A percentile compares a stretch with the other conserved stretches of the same genome.
phyloP scores from a whole-genome alignment of 371 early-diverging fungal species.

The Mortierella sp. region DNA sequence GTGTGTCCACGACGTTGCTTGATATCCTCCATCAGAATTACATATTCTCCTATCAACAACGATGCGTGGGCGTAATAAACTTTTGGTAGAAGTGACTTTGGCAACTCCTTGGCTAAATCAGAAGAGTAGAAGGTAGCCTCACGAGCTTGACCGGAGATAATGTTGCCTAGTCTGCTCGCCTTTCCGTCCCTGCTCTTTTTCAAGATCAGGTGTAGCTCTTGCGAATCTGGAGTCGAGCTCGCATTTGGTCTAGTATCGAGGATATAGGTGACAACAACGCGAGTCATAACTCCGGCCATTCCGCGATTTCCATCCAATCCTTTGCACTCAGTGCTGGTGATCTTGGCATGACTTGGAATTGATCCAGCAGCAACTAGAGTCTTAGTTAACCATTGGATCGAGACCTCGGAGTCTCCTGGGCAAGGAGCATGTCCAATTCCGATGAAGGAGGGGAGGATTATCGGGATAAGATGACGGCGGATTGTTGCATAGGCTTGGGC shows the following conservation, averaged over 20 bases:
- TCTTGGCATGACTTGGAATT: constrained; percentile 19
- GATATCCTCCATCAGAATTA: constrained; percentile 43
- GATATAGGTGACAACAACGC: constrained; percentile 22
- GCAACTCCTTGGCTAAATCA: constrained; percentile 28
- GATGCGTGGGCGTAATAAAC: constrained; percentile 33
- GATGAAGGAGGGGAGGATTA: constrained; percentile 5
- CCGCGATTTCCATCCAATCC: constrained; percentile 44
- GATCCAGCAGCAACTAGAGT: constrained; percentile 14
- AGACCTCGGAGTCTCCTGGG: constrained; percentile 37
- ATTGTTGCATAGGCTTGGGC: constrained; percentile 32
- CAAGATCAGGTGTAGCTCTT: constrained; percentile 33
- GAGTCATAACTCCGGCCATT: constrained; percentile 35
- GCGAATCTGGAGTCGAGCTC: constrained; percentile 8
- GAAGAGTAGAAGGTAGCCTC: constrained; percentile 42
- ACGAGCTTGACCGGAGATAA: constrained; percentile 31
- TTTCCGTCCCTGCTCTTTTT: constrained; percentile 32
- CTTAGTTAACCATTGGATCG: constrained; percentile 24
- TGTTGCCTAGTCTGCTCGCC: constrained; percentile 14
- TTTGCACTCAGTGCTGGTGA: constrained; percentile 24
- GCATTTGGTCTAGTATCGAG: not conserved
- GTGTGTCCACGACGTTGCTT: constrained; percentile 23
- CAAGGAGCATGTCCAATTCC: constrained; percentile 23
- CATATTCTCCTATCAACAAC: constrained; percentile 30
- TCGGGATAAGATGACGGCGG: constrained; percentile 15
- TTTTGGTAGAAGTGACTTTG: constrained; percentile 26